Base-by-base conservation (phyloP, 352 stramenopile genomes). In the Globisporangium middletonii region DNA sequence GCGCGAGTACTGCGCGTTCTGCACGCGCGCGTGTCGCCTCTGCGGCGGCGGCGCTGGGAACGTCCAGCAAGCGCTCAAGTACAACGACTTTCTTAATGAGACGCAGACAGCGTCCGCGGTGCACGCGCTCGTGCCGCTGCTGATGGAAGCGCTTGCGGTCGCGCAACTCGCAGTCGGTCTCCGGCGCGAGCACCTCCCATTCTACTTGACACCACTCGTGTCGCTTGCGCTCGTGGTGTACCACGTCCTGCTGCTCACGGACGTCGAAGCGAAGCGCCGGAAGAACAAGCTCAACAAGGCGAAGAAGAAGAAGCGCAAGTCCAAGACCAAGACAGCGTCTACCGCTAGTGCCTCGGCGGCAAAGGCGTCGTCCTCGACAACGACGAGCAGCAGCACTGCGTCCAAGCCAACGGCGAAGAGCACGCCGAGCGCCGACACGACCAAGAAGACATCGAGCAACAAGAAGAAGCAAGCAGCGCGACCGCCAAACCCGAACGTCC, bases 41-140 rank as follows among this genome's bases (percentile, higher is more conserved):
- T 95, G 85, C 44, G 83, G 85, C 28, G 85, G 85, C 51, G 85
- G 85, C n/a, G 80, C 76, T 54, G 77, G 79, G 30, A 91, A 90
- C 49, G 83, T 76, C 26, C 67, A 86, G 46, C 74, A 93, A 53
- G 83, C 82, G n/a, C 68, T 79, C 12, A 78, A 83, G 53, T 92
- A 88, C 67, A 76, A 77, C 28, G 77, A 91, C 38, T 94, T 89
- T 55, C 54, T 93, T 46, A 58, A 81, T 42, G 64, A 79, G n/a
- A 88, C 60, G 50, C 79, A 79, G 61, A 71, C 60, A 35, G 68
- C 89, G 16, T 60, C 80, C 28, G 69, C 75, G 44, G 72, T 80
- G 60, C 83, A 92, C 57, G 77, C 67, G 30, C 56, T 88, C 1
- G 69, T 88, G 12, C 75, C 78, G 2, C 63, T 86, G 42, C 54